phyloP scores from a whole-genome alignment of 129 eudicot genomes.

The sunflower (Helianthus annuus) region DNA sequence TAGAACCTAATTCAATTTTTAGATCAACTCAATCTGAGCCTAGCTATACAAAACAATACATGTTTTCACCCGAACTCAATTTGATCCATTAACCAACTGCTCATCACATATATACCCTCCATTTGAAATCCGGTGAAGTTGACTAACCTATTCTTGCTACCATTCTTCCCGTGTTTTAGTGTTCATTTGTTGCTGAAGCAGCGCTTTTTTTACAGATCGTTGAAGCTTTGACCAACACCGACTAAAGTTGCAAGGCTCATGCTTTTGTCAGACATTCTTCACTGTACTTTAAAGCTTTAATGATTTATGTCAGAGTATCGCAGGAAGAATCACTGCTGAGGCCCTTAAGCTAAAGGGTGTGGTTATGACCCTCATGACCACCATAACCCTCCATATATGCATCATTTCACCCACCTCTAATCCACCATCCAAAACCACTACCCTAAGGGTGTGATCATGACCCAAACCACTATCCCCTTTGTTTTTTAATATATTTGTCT shows the following conservation, averaged over 20 bases:
- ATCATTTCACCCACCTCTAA: too few species aligned
- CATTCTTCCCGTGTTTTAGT: constrained; percentile 9
- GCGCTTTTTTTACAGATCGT: constrained; percentile 64
- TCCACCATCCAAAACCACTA: too few species aligned
- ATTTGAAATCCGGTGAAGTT: constrained; percentile 49
- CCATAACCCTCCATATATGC: too few species aligned
- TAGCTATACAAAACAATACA: too few species aligned
- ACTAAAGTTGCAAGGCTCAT: constrained; percentile 98
- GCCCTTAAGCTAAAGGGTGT: too few species aligned
- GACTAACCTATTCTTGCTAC: constrained; percentile 15
- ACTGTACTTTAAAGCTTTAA: constrained; percentile 90
- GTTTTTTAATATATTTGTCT: too few species aligned
- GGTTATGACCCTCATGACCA: too few species aligned
- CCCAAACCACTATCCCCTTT: too few species aligned
- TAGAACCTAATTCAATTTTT: too few species aligned
- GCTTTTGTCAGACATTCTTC: constrained; percentile 97
- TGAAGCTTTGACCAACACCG: constrained; percentile 93
- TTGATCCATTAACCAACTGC: not conserved
- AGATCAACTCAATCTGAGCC: not conserved
- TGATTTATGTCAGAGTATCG: constrained; percentile 79
- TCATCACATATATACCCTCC: not conserved
- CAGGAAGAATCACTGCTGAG: constrained; percentile 96
- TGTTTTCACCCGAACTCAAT: not conserved
- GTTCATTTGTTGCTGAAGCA: constrained; percentile 27
- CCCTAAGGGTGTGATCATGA: too few species aligned